Conservation (phyloP, 1,139 yeast species). For the Debaryomyces sp. region DNA sequence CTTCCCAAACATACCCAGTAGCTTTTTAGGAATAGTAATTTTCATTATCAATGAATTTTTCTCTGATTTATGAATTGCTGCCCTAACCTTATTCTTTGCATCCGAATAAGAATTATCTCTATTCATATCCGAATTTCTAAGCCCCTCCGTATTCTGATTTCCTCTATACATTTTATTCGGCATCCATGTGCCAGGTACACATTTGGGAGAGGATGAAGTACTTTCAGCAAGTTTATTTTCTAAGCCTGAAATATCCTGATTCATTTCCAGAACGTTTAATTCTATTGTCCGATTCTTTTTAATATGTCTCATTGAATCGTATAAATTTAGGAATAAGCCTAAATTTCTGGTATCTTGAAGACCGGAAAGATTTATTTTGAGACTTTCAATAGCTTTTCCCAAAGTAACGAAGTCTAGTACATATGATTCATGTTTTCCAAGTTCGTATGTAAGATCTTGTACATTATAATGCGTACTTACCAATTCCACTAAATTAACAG, state of each 20-base stretch:
- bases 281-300: neutral
- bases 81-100: neutral
- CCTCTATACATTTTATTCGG: neutral
- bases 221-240: neutral
- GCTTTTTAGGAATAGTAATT: neutral
- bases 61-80: neutral
- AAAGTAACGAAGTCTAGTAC: neutral
- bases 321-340: constrained; percentile 14
- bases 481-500: constrained; percentile 34
- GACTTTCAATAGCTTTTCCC: constrained; percentile 11
- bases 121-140: neutral
- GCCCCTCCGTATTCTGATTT: neutral
- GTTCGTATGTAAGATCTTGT: neutral
- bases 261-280: neutral
- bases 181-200: neutral
- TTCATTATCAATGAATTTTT: neutral
- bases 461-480: constrained; percentile 20
- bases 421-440: neutral
- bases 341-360: constrained; percentile 16
- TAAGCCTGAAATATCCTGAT: neutral
- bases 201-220: neutral
- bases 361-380: constrained; percentile 15
- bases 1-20: neutral
- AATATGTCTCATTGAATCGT: constrained; percentile 16
- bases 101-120: neutral